Evolutionary conservation across 2,329 filamentous ascomycete species (phyloP), one percentile per base, ranked within the genome.

Genomic region (Colletotrichum eremochloae): DNA sequence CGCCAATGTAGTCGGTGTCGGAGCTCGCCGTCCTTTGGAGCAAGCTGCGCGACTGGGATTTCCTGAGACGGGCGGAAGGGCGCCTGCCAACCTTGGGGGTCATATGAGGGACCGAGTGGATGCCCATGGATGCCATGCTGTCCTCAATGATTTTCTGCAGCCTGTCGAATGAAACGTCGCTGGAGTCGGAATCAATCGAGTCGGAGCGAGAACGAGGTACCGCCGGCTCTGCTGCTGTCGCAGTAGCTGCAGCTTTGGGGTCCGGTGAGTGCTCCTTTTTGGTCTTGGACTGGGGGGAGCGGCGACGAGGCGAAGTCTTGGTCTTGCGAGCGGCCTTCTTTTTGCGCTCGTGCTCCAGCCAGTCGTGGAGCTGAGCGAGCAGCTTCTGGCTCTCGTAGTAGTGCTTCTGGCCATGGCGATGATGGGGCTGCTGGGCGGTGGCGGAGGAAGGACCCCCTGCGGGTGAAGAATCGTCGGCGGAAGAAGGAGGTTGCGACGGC

Each of bases 1-100:
- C 90, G 74, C 97, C 95, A 20, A 90, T 84, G 76, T 92, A 93
- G 71, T 98, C 96, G 0, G 95, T 97, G 76, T 98, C 96, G 0
- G 94, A 96, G 5, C 93, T 94, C 5, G 86, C 87, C 1, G 84
- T 82, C 18, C 84, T 86, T 76, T 80, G 85, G 77, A 83, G 83
- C 29, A 80, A 82, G 62, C 75, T 79, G 50, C 81, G 79, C 77
- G 75, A 86, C 76, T 77, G 81, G 77, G 71, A 82, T 77, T 78
- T 86, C 81, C 79, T 81, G 61, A 66, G 71, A 29, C 73, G 67
- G 74, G 79, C 80, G 55, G 74, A 77, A 80, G 87, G 82, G 77
- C 85, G 84, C 29, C 86, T 85, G 11, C 79, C 75, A 3, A 83
- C 72, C 67, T 80, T 84, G 12, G 86, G 82, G 58, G 80, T 81